Base-by-base conservation (phyloP, 345 rosid genomes). In the Viola odorata region DNA sequence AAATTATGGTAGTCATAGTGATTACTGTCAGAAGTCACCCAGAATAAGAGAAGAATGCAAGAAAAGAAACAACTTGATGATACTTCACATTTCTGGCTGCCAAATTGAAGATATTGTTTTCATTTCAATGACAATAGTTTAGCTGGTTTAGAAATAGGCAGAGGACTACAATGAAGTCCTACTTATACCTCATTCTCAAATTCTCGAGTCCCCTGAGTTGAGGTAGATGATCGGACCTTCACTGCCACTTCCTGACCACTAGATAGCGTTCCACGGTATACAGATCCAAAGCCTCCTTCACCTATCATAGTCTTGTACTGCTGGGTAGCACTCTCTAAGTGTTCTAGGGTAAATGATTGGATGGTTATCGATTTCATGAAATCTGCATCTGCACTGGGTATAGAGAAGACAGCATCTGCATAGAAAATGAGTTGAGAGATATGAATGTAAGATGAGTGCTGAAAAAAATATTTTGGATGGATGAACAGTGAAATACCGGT, bases 331-430 rank as follows among this genome's bases (percentile, higher is more conserved):
- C 54, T 74, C 61, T 80, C 89, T 62, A 86, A 55, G 66, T 60
- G 66, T 10, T 78, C 68, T 55, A 84, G 70, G 56, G 77, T 68
- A 68, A 73, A 82, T 54, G 60, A 9, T 74, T 73, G 75, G 64
- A 86, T 75, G 9, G 62, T 55, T 65, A 82, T 82, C 8, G 83
- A 69, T 82, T 53, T 80, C 60, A 80, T 17, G 44, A 60, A 37
- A 39, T 67, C 23, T 45, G 78, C 80, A 16, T 77, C 80, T 8
- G 47, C 63, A 66, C 80, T 78, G 42, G 70, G 61, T 39, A 81
- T 6, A 14, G 88, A 71, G 78, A 73, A 86, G 23, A 78, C 75
- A 58, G 76, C 67, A 73, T 78, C 88, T 83, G 78, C 83, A 72
- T 57, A 23, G 32, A 23, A 23, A 23, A 23, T 23, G 32, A 23